Evolutionary conservation across 169 alveolate species (phyloP).

Genomic region (Babesia ovata): DNA sequence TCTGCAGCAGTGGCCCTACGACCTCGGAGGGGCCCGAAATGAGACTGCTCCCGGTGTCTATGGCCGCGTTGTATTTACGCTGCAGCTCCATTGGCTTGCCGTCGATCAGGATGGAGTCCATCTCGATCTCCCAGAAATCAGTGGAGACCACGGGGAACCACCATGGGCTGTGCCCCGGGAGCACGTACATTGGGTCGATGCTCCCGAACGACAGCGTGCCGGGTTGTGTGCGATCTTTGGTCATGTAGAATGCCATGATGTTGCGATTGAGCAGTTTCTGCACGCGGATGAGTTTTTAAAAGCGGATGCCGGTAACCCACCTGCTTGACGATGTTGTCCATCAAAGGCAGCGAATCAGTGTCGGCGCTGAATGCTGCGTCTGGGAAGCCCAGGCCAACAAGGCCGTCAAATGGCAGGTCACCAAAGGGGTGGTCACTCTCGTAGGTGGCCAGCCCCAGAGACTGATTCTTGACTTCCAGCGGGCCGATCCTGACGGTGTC

Average conservation of each 20-base stretch:
- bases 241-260: constrained; percentile 84
- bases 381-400: constrained; percentile 91
- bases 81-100: constrained; percentile 72
- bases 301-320: background rate
- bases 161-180: constrained; percentile 79
- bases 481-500: constrained; percentile 73
- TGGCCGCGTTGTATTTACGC: constrained; percentile 86
- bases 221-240: constrained; percentile 70
- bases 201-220: constrained; percentile 79
- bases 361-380: constrained; percentile 60
- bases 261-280: constrained; percentile 81
- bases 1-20: constrained; percentile 75
- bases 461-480: constrained; percentile 81
- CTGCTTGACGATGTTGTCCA: constrained; percentile 57
- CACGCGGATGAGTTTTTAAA: background rate
- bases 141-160: constrained; percentile 89
- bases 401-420: constrained; percentile 91
- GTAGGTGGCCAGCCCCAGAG: constrained; percentile 85
- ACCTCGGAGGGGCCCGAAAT: constrained; percentile 84
- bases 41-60: constrained; percentile 89
- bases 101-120: constrained; percentile 78
- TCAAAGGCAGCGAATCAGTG: constrained; percentile 32
- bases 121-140: constrained; percentile 88
- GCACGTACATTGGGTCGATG: constrained; percentile 83
- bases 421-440: constrained; percentile 88